Percentiles rank a stretch among this genome's conserved stretches.
These are phyloP conservation scores for Fusarium zealandicum DNA, from an alignment of 2,329 filamentous ascomycete genomes.

Conservation along the genomic window DNA sequence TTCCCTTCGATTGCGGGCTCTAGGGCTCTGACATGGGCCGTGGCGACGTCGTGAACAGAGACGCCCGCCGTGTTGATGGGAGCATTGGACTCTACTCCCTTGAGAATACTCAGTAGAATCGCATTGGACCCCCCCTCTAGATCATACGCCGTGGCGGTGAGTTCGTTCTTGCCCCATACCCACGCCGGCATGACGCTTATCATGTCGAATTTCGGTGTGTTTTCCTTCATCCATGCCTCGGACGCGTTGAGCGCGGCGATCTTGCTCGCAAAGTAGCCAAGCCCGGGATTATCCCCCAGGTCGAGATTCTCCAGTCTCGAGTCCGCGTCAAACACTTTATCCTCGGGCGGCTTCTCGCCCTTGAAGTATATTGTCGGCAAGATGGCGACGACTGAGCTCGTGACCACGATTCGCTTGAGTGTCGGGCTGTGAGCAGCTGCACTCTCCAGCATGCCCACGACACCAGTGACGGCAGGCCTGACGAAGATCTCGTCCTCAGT, in stretches of 20 bases:
- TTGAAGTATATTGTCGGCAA: background rate
- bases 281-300: background rate
- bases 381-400: constrained; percentile 6
- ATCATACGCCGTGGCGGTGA: background rate
- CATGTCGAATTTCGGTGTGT: background rate
- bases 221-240: constrained; percentile 8
- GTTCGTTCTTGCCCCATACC: constrained; percentile 2
- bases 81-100: background rate
- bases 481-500: background rate
- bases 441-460: constrained; percentile 5
- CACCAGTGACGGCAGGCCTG: background rate
- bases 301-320: background rate
- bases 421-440: constrained; percentile 1
- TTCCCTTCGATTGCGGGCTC: background rate
- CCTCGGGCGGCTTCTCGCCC: background rate
- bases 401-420: background rate
- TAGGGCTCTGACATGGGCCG: background rate
- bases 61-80: constrained; percentile 1
- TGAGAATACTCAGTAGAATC: background rate
- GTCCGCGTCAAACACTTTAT: background rate
- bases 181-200: background rate
- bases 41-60: constrained; percentile 1
- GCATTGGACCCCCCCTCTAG: background rate
- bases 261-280: constrained; percentile 5
- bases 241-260: constrained; percentile 6